phyloP scores from a whole-genome alignment of 345 rosid species.

The Linum tenue region DNA sequence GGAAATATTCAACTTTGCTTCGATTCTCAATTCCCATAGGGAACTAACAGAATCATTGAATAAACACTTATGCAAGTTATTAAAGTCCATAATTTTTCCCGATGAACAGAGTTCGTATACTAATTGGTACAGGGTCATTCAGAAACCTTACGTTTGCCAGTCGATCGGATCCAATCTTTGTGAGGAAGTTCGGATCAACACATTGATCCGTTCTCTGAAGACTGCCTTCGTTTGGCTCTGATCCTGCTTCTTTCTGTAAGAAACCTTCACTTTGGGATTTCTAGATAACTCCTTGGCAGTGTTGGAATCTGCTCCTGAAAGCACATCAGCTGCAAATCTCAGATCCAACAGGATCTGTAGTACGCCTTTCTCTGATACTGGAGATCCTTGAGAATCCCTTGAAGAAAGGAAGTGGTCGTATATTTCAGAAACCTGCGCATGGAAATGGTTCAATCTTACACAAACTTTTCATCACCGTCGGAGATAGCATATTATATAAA shows the following conservation, averaged over 20 bases:
- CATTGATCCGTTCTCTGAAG: constrained; percentile 46
- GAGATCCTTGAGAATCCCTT: constrained; percentile 47
- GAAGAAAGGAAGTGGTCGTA: constrained; percentile 66
- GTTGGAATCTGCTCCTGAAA: constrained; percentile 64
- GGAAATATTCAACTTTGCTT: not conserved
- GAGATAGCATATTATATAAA: not conserved
- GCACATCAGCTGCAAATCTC: constrained; percentile 73
- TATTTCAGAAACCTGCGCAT: constrained; percentile 56
- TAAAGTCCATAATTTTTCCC: too few relatives aligned
- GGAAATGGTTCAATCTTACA: constrained; percentile 7
- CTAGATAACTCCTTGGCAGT: constrained; percentile 40
- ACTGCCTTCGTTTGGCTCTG: constrained; percentile 43
- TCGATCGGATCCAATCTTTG: constrained; percentile 94
- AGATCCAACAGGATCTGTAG: constrained; percentile 81
- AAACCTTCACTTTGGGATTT: constrained; percentile 39
- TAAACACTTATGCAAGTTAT: too few relatives aligned
- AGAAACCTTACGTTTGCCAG: constrained; percentile 81
- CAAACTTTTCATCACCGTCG: not conserved
- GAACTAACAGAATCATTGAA: too few relatives aligned
- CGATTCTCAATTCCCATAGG: not conserved
- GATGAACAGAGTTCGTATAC: not conserved
- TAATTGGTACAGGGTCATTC: constrained; percentile 1
- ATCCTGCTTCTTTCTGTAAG: constrained; percentile 63
- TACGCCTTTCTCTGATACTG: constrained; percentile 89
- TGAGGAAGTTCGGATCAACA: constrained; percentile 43